phyloP scores from a whole-genome alignment of 352 stramenopile species.

The Pilasporangium apinafurcum region DNA sequence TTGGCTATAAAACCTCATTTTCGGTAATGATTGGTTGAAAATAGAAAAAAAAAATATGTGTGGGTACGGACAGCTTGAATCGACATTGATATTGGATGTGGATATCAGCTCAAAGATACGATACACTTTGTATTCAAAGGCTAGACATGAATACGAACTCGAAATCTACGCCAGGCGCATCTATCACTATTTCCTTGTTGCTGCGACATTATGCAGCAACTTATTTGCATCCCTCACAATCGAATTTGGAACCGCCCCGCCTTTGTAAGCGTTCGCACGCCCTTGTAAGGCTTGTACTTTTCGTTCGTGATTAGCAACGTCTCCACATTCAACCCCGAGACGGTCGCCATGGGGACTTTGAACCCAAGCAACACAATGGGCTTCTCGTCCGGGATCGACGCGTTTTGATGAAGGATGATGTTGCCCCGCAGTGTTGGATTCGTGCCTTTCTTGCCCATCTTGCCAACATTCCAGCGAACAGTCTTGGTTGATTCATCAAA shows the following conservation, averaged over 20 bases:
- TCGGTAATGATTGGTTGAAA: too few species aligned
- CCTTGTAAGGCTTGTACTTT: slow-evolving; percentile 98
- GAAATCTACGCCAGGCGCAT: too few species aligned
- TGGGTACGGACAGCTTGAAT: too few species aligned
- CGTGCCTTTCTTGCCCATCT: slow-evolving; percentile 88
- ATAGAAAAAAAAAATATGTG: too few species aligned
- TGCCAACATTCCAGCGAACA: slow-evolving; percentile 94
- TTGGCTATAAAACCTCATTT: too few species aligned
- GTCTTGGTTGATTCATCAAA: slow-evolving; percentile 95
- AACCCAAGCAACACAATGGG: slow-evolving; percentile 94
- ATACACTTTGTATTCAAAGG: too few species aligned
- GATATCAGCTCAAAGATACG: too few species aligned
- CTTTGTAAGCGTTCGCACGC: slow-evolving; percentile 95
- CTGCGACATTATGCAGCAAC: too few species aligned
- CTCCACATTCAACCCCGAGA: slow-evolving; percentile 94
- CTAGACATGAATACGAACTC: too few species aligned
- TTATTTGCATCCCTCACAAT: too few species aligned
- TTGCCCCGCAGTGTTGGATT: slow-evolving; percentile 87
- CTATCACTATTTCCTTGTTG: too few species aligned
- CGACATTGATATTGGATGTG: too few species aligned
- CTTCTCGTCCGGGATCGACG: slow-evolving; percentile 85
- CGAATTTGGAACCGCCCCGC: slow-evolving; percentile 94
- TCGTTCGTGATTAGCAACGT: slow-evolving; percentile 94
- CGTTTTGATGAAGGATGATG: slow-evolving; percentile 88
- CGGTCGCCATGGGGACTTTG: slow-evolving; percentile 95